A percentile compares a stretch with the other conserved stretches of the same genome.
Evolutionary conservation across 805 yeast species (phyloP).

Genomic region (Zygotorulaspora danielsina): DNA sequence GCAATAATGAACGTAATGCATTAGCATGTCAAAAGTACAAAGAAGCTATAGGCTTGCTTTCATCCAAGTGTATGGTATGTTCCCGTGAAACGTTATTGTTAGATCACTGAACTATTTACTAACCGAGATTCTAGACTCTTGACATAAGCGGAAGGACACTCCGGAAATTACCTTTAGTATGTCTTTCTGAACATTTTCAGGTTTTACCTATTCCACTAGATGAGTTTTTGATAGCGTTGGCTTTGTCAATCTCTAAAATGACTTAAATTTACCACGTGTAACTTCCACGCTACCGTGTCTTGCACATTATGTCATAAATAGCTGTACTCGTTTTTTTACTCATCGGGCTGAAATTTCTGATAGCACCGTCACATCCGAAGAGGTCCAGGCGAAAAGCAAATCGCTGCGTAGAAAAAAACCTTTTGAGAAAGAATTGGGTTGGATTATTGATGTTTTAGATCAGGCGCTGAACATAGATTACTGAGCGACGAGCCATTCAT

Average conservation of each 20-base stretch:
- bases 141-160: constrained; percentile 32
- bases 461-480: no score
- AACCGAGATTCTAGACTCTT: constrained; percentile 19
- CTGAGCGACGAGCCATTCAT: no score
- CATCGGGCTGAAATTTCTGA: neutral
- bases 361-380: no score
- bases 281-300: neutral
- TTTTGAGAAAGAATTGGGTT: no score
- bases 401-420: no score
- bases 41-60: constrained; percentile 15
- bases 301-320: no score
- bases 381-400: no score
- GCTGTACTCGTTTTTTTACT: neutral
- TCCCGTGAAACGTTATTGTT: no score
- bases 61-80: constrained; percentile 30
- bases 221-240: constrained; percentile 27
- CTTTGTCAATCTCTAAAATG: constrained; percentile 13
- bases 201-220: constrained; percentile 25
- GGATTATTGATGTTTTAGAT: no score
- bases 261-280: constrained; percentile 10
- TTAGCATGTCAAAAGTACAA: constrained; percentile 10
- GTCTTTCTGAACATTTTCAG: constrained; percentile 29
- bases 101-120: no score
- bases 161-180: constrained; percentile 28
- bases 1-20: constrained; percentile 1